Evolutionary conservation across 2,329 filamentous ascomycete genomes (phyloP), one percentile per base, ranked within the genome.

Genomic region (Cordyceps militaris): DNA sequence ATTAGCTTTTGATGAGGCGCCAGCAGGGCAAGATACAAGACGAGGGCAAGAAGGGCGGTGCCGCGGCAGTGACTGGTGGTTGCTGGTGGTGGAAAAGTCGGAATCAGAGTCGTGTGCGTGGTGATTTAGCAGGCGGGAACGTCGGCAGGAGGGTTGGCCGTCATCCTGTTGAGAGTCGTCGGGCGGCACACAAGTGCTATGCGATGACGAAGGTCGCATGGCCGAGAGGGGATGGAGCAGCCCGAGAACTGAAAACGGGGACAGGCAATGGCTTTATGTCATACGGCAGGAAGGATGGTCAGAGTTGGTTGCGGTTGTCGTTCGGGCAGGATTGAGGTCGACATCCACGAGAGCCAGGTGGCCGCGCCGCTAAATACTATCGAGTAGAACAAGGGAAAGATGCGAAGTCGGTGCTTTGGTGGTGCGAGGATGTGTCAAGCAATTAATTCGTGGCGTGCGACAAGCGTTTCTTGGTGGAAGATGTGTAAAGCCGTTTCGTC

Each of bases 191-290:
- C 13, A 43, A 30, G 52, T 38, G 14, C 42, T 48, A 26, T 38
- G 52, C 52, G 43, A 56, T 47, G 52, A 48, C 52, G 43, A 56
- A 19, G 58, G 47, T 60, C 57, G 62, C 63, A 64, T 64, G 62
- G 58, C 61, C 59, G 21, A 24, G n/a, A 30, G 40, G 21, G 30
- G 26, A 32, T 23, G 28, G 66, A 60, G 66, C 64, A 67, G 57
- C 42, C 21, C 49, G 26, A 21, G 30, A 26, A 36, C 3, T 19
- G 28, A 23, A 28, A 50, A 38, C 23, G 34, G 28, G 40, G 44
- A 19, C 28, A 47, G 24, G 34, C 42, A 40, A 42, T 38, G 8
- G 19, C 11, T 40, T 53, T 42, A 48, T 32, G 56, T 50, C 55
- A 57, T 51, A 47, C 47, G 47, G 55, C 48, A 44, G 55, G 28